Percentiles rank a stretch among this genome's conserved stretches.
Evolutionary conservation across 2,329 filamentous ascomycete genomes (phyloP).

Genomic region (Paecilomyces niveus): DNA sequence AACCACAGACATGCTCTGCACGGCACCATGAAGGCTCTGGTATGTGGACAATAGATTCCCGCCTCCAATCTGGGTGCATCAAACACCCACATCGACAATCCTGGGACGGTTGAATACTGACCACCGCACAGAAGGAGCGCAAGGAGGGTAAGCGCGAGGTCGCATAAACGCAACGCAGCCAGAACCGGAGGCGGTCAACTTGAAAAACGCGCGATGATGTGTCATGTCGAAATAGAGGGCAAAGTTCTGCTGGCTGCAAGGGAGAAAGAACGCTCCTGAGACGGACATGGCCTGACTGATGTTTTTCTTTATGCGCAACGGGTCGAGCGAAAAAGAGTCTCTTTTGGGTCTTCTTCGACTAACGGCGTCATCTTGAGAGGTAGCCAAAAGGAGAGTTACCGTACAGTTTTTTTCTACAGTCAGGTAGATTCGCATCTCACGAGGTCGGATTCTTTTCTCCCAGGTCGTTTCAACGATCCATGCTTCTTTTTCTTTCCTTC

Average conservation of each 20-base stretch:
- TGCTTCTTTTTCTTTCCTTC: constrained; percentile 5
- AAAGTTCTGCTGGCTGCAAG: neutral
- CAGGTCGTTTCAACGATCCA: neutral
- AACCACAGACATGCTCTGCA: constrained; percentile 99
- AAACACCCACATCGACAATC: neutral
- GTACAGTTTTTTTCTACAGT: constrained; percentile 4
- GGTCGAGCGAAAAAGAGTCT: neutral
- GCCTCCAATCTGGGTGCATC: neutral
- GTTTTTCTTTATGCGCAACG: constrained; percentile 14
- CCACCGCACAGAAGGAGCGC: constrained; percentile 73
- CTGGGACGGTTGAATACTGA: constrained; percentile 21
- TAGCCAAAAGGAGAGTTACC: constrained; percentile 13
- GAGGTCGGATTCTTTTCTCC: neutral
- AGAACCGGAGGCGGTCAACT: neutral
- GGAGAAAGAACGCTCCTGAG: constrained; percentile 1
- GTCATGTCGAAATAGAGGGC: constrained; percentile 3
- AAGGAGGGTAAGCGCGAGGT: constrained; percentile 91
- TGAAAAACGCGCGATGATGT: constrained; percentile 20
- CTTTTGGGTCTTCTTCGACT: constrained; percentile 1
- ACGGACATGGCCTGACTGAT: constrained; percentile 1
- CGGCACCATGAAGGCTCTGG: constrained; percentile 96
- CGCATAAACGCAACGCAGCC: constrained; percentile 51
- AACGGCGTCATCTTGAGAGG: constrained; percentile 8
- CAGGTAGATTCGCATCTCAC: constrained; percentile 8
- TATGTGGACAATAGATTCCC: constrained; percentile 45